Conservation (phyloP, 768 basidiomycete genomes). For the Pleurotus citrinopileatus region DNA sequence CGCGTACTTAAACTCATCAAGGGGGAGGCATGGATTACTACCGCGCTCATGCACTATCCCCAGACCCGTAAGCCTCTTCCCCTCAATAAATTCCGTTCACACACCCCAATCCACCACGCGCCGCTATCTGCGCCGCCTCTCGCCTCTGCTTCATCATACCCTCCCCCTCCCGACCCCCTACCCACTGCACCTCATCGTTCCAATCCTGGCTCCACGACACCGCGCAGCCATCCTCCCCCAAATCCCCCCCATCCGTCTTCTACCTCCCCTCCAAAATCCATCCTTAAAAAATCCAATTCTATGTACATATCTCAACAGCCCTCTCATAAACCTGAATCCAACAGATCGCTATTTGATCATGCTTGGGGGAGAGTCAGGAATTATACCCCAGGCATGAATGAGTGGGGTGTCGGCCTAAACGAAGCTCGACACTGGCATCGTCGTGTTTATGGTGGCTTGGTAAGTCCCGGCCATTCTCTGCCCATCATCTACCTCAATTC, state of each 20-base stretch:
- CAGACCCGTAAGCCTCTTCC: constrained; percentile 50
- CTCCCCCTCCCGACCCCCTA: constrained; percentile 5
- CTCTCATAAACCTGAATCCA: constrained; percentile 34
- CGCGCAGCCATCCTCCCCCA: neutral
- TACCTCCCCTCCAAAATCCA: constrained; percentile 5
- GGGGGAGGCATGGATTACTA: constrained; percentile 66
- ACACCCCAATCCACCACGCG: neutral
- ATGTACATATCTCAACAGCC: constrained; percentile 16
- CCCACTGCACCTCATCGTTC: constrained; percentile 6
- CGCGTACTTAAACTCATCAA: constrained; percentile 23
- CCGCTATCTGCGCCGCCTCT: constrained; percentile 2
- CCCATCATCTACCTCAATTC: neutral
- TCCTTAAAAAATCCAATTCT: constrained; percentile 11
- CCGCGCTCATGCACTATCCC: constrained; percentile 54
- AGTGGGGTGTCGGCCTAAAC: constrained; percentile 48
- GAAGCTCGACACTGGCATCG: constrained; percentile 68
- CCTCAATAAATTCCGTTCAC: constrained; percentile 10
- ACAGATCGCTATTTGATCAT: constrained; percentile 55
- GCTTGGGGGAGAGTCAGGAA: constrained; percentile 47
- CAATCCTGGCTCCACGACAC: neutral
- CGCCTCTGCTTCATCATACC: constrained; percentile 24
- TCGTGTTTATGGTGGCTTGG: constrained; percentile 61
- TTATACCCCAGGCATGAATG: constrained; percentile 29
- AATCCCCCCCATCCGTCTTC: neutral
- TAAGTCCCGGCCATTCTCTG: constrained; percentile 23